These are phyloP conservation scores for Neurospora discreta DNA, from an alignment of 495 filamentous ascomycete genomes.

Conservation along the genomic window DNA sequence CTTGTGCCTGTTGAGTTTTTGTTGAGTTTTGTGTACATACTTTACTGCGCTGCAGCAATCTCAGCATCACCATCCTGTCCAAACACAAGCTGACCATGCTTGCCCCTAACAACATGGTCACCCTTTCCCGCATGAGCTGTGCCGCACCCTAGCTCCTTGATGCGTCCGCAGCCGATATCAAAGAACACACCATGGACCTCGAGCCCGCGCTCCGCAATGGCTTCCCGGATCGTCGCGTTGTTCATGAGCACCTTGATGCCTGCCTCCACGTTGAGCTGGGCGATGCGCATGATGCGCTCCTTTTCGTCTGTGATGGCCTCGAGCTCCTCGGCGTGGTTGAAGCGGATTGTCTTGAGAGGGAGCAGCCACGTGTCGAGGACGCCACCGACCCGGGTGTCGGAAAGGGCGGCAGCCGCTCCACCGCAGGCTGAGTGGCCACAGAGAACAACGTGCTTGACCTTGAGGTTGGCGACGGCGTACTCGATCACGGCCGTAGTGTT, in stretches of 20 bases:
- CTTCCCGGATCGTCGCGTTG: conserved; percentile 49
- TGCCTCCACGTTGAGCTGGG: conserved; percentile 59
- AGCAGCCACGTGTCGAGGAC: conserved; percentile 76
- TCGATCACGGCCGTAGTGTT: conserved; percentile 70
- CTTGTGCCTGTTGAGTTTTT: not conserved
- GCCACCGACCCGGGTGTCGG: conserved; percentile 54
- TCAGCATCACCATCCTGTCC: not conserved
- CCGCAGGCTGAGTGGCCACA: conserved; percentile 80
- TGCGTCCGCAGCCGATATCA: conserved; percentile 49
- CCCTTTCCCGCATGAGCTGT: conserved; percentile 10
- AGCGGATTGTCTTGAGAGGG: conserved; percentile 54
- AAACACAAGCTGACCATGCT: conserved; percentile 41
- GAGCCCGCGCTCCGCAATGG: conserved; percentile 56
- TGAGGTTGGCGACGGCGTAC: conserved; percentile 63
- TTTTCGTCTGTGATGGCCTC: conserved; percentile 34
- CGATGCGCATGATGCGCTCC: conserved; percentile 41
- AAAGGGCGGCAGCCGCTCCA: conserved; percentile 59
- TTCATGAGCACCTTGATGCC: conserved; percentile 53
- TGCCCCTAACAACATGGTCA: conserved; percentile 31
- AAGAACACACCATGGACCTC: conserved; percentile 64
- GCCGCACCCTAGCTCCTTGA: conserved; percentile 46
- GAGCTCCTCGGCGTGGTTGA: conserved; percentile 44
- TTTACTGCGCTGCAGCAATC: not conserved
- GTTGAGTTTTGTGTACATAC: not conserved
- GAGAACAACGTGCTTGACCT: conserved; percentile 73